Evolutionary conservation across 768 basidiomycete species (phyloP).

Genomic region (Cubamyces lactineus): DNA sequence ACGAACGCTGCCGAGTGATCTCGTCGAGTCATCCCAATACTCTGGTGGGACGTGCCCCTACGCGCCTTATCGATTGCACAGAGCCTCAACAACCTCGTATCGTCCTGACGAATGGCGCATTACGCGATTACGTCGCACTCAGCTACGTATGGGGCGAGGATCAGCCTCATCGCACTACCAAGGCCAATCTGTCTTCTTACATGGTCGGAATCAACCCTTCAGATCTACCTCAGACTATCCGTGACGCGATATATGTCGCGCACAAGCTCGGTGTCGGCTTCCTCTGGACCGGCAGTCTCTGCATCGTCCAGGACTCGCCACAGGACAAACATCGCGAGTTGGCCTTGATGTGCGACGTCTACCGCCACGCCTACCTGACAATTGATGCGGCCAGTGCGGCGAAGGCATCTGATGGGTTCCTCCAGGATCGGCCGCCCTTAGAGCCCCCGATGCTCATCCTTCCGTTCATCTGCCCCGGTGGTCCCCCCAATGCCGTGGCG

Average conservation of each 20-base stretch:
- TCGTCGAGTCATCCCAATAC: neutral
- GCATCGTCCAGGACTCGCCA: constrained; percentile 7
- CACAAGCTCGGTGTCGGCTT: neutral
- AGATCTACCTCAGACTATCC: constrained; percentile 2
- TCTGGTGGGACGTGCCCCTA: too few species aligned
- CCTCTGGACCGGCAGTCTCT: constrained; percentile 7
- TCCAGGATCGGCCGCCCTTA: neutral
- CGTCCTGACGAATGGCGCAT: neutral
- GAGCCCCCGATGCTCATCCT: neutral
- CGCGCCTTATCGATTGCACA: neutral
- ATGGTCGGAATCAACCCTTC: neutral
- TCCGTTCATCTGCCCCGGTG: constrained; percentile 2
- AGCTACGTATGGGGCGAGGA: constrained; percentile 4
- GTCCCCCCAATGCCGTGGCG: neutral
- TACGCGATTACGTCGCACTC: neutral
- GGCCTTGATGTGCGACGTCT: neutral
- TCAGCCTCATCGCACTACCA: neutral
- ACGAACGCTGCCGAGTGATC: neutral
- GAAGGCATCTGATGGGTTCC: neutral
- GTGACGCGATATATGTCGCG: neutral
- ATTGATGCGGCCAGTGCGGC: neutral
- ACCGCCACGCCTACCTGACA: constrained; percentile 1
- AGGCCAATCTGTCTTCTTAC: neutral
- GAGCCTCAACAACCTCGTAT: neutral
- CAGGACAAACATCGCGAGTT: neutral